Evolutionary conservation across 2,329 filamentous ascomycete genomes (phyloP), one percentile per base, ranked within the genome.

Genomic region (Colletotrichum falcatum): DNA sequence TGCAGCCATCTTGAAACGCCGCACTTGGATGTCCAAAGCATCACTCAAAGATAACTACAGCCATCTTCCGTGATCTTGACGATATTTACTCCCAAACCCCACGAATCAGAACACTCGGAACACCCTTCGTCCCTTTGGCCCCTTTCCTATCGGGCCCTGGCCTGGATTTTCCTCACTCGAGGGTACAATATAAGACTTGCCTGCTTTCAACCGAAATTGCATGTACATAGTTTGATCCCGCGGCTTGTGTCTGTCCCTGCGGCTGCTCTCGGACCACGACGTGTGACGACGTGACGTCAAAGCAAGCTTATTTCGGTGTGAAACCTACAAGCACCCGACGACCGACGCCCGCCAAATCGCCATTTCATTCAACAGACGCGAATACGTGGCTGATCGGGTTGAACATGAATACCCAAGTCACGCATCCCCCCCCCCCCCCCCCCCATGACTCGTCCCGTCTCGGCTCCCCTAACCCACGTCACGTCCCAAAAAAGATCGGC

Each of bases 381-480:
- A 8, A 44, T n/a, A 20, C 42, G 20, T n/a, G 7, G 20, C 7
- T 28, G 18, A 18, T 7, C 2, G 14, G 49, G 16, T n/a, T 33
- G 16, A 58, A 23, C 6, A 61, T 16, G n/a, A 20, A 42, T 16
- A n/a, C n/a, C n/a, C n/a, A 42, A 58, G 54, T 20, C 23, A 28
- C 23, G 4, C 33, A 18, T 7, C 16, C 20, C 37, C 16, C 30
- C 3, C 2, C 37, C 16, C 30, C 3, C 2, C 26, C 28, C 18
- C 1, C 14, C 26, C 39, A 60, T 28, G 28, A 23, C 58, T 37
- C 20, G 8, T 23, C 11, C 28, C 37, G 42, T 28, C 7, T 14
- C 11, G 58, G 28, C 37, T 70, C 62, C 55, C 55, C 66, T 56
- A 66, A 70, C 66, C 62, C 62, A 70, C 44, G 26, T 33, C 18